Percentiles rank a stretch among this genome's conserved stretches.
These are phyloP conservation scores for Viridothelium virens DNA, from an alignment of 495 filamentous ascomycete genomes.

Conservation along the genomic window DNA sequence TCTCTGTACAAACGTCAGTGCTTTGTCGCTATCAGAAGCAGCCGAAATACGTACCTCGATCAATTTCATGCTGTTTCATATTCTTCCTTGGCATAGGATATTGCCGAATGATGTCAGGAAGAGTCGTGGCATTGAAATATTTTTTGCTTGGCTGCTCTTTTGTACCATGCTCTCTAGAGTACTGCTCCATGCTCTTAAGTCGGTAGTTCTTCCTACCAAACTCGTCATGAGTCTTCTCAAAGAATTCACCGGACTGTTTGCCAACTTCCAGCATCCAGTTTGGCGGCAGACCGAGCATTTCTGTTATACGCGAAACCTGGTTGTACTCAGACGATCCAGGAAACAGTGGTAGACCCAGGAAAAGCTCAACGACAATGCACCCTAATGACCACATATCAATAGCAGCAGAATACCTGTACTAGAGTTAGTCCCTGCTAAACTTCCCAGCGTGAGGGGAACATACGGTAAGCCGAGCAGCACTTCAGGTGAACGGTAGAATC, in stretches of 20 bases:
- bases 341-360: conserved; percentile 90
- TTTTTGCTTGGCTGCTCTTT: conserved; percentile 99
- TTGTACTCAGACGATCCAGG: conserved; percentile 99
- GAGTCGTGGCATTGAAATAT: conserved; percentile 87
- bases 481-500: conserved; percentile 97
- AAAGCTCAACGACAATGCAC: conserved; percentile 97
- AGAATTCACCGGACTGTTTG: conserved; percentile 96
- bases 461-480: conserved; percentile 85
- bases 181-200: conserved; percentile 95
- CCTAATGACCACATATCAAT: conserved; percentile 99
- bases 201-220: conserved; percentile 85
- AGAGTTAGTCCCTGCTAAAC: conserved; percentile 20
- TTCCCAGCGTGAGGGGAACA: conserved; percentile 22
- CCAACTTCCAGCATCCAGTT: conserved; percentile 99
- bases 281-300: conserved; percentile 94
- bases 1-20: conserved; percentile 54
- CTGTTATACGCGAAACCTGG: conserved; percentile 91
- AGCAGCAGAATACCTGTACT: conserved; percentile 77
- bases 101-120: conserved; percentile 93
- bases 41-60: conserved; percentile 62
- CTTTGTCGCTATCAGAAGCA: background rate
- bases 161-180: conserved; percentile 84
- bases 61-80: conserved; percentile 96
- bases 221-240: conserved; percentile 88
- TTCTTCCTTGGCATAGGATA: conserved; percentile 99